Conservation (phyloP, 2,329 filamentous ascomycete species). For the Claviceps sp. region DNA sequence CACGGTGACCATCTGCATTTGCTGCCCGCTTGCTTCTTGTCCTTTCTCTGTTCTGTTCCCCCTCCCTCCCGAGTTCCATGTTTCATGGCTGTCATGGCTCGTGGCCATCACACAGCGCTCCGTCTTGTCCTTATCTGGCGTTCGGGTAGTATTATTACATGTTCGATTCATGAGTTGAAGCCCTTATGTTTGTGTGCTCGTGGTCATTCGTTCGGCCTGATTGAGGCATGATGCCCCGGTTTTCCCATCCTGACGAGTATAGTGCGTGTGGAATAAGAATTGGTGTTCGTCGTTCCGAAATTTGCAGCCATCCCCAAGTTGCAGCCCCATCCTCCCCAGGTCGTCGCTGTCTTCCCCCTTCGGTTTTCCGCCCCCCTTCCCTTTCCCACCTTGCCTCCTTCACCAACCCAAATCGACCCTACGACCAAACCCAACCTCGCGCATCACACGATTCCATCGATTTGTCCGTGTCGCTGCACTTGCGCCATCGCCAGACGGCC, state of each 20-base stretch:
- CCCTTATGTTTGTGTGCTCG: constrained; percentile 3
- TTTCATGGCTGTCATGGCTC: constrained; percentile 4
- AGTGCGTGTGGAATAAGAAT: constrained; percentile 7
- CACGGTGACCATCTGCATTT: neutral
- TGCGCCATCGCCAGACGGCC: constrained; percentile 22
- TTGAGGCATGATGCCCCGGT: constrained; percentile 9
- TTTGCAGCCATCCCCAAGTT: constrained; percentile 16
- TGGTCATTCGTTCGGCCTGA: constrained; percentile 7
- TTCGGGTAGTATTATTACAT: neutral
- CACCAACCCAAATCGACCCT: constrained; percentile 22
- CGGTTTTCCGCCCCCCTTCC: constrained; percentile 11
- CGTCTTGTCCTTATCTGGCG: neutral
- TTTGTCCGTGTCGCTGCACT: constrained; percentile 20
- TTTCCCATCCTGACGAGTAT: constrained; percentile 8
- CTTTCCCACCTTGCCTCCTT: constrained; percentile 15
- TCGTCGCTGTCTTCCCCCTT: constrained; percentile 9
- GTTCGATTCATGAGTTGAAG: constrained; percentile 3
- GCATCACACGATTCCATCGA: constrained; percentile 24
- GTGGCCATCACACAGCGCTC: neutral
- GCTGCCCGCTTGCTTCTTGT: neutral
- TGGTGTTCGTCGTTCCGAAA: constrained; percentile 8
- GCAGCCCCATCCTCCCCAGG: constrained; percentile 8
- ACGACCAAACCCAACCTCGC: constrained; percentile 17
- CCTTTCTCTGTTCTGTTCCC: neutral
- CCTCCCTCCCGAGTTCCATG: constrained; percentile 1